A percentile compares a stretch with the other conserved stretches of the same genome.
These are phyloP conservation scores for Mortierella sp. DNA, from an alignment of 371 early-diverging fungal genomes.

Conservation along the genomic window DNA sequence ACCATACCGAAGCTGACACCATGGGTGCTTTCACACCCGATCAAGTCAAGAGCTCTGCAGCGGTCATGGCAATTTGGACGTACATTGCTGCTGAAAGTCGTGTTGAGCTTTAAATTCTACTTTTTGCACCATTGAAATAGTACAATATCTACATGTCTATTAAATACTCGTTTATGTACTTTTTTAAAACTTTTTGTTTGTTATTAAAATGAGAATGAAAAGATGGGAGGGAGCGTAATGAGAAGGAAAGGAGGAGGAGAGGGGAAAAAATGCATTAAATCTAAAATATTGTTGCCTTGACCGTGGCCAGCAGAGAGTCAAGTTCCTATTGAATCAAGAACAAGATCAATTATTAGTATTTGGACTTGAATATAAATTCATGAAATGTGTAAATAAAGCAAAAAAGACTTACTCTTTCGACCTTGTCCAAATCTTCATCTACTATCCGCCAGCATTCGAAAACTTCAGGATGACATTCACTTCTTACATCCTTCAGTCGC, in stretches of 20 bases:
- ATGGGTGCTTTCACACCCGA: slow-evolving; percentile 62
- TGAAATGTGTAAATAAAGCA: not conserved
- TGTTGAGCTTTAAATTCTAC: slow-evolving; percentile 22
- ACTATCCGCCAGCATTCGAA: slow-evolving; percentile 54
- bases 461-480: slow-evolving; percentile 55
- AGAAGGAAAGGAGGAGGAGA: not conserved
- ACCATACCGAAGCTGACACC: slow-evolving; percentile 64
- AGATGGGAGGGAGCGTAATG: too few relatives aligned
- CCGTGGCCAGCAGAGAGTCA: slow-evolving; percentile 50
- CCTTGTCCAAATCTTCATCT: slow-evolving; percentile 53
- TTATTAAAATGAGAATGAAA: not conserved
- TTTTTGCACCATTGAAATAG: not conserved
- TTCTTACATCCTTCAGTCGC: slow-evolving; percentile 38
- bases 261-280: slow-evolving; percentile 4
- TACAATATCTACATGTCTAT: not conserved
- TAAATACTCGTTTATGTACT: too few relatives aligned
- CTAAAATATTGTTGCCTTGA: slow-evolving; percentile 50
- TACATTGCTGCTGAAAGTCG: slow-evolving; percentile 63
- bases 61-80: slow-evolving; percentile 65
- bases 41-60: slow-evolving; percentile 65
- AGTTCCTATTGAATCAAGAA: slow-evolving; percentile 27
- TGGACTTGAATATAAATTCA: not conserved
- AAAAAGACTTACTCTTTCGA: slow-evolving; percentile 41
- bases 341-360: not conserved
- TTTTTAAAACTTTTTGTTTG: not conserved